Evolutionary conservation across 2,329 filamentous ascomycete species (phyloP), one percentile per base, ranked within the genome.

Genomic region (Cytospora piceicola): DNA sequence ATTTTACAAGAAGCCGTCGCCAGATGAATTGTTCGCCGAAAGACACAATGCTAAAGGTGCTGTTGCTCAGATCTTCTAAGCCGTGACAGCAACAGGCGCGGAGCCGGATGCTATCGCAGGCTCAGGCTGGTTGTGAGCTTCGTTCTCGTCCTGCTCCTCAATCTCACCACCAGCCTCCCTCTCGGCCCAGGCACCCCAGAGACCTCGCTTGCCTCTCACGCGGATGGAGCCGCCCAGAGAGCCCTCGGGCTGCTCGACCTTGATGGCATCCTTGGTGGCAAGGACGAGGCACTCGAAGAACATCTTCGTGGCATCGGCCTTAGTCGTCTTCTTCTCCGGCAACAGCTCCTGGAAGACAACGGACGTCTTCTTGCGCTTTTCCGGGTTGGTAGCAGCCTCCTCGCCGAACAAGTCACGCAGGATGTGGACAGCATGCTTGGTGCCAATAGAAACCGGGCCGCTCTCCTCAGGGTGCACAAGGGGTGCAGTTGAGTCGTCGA

Each of bases 161-260:
- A 87, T 86, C 75, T 88, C 86, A 58, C 86, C 87, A 66, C 86
- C 86, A 54, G 86, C 86, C 75, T 89, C 87, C 46, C 84, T 82
- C 82, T 98, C 95, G 0, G 95, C 95, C 95, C 95, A 99, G 46
- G 90, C 88, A 61, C 94, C 95, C 94, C 95, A 99, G 2, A 99
- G 88, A n/a, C 92, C 94, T 72, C 92, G 87, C 85, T 99, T 99
- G 66, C 91, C 93, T 70, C 93, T 85, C 66, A 99, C 91, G 66
- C 90, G 85, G 73, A 99, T 92, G 17, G 90, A 86, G 3, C 89
- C 91, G 58, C 94, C 94, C 30, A 98, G 85, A 46, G 84, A 74
- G 17, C 85, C 85, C 68, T 89, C 82, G 58, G 86, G 85, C 78
- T 99, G 95, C 75, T 98, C 94, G 30, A 98, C 93, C 79, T 97